Percentiles rank a stretch among this genome's conserved stretches.
These are phyloP conservation scores for Beauveria scarabaeidicola DNA, from an alignment of 2,329 filamentous ascomycete genomes.

Conservation along the genomic window DNA sequence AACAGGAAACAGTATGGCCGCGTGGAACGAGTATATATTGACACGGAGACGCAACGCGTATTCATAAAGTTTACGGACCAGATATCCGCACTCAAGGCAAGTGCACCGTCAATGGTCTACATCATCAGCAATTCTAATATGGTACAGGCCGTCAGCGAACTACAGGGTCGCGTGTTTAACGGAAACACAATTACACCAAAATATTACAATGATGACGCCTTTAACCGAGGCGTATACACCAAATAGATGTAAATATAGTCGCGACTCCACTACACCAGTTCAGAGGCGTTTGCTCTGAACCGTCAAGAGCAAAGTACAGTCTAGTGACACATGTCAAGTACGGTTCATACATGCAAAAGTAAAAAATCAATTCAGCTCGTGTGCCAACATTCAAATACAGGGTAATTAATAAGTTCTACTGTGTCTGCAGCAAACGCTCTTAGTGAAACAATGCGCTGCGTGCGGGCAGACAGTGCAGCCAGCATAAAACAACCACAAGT, in stretches of 20 bases:
- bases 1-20: constrained; percentile 57
- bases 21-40: constrained; percentile 72
- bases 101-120: not conserved
- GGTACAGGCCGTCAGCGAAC: constrained; percentile 71
- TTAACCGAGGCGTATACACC: constrained; percentile 57
- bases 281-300: not conserved
- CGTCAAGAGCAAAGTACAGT: too few species aligned
- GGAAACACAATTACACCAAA: constrained; percentile 74
- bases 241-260: not conserved
- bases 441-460: not conserved
- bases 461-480: not conserved
- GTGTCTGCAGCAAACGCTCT: constrained; percentile 21
- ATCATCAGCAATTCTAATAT: not conserved
- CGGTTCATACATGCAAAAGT: not conserved
- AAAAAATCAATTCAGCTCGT: constrained; percentile 11
- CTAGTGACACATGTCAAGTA: not conserved
- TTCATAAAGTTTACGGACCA: constrained; percentile 90
- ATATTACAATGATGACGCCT: constrained; percentile 77
- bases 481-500: constrained; percentile 22
- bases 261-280: too few species aligned
- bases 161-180: constrained; percentile 81
- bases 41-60: constrained; percentile 57
- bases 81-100: constrained; percentile 73
- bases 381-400: constrained; percentile 24
- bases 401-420: constrained; percentile 38